A percentile compares a stretch with the other conserved stretches of the same genome.
These are phyloP conservation scores for Solanum aculeatissimum DNA, from an alignment of 305 asterid species.

Conservation along the genomic window DNA sequence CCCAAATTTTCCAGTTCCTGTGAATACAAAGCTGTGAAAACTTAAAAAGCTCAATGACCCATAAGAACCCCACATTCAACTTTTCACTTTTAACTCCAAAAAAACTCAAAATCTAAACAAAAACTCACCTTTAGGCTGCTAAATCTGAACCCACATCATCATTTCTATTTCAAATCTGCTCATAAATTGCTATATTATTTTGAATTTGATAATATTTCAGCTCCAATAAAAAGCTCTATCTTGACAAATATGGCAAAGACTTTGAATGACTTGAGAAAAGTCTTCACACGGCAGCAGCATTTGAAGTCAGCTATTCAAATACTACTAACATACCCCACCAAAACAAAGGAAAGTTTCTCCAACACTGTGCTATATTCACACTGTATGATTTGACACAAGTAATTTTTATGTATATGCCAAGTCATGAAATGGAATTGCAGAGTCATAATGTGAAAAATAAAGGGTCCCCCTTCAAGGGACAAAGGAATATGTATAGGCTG, in stretches of 20 bases:
- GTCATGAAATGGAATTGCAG: background rate
- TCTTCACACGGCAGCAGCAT: background rate
- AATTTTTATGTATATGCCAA: background rate
- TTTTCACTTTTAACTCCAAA: background rate
- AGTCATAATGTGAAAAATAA: background rate
- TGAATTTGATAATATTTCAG: background rate
- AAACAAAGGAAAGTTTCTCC: background rate
- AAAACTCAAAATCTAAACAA: background rate
- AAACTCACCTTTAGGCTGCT: constrained; percentile 9
- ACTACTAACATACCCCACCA: background rate
- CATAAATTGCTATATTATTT: background rate
- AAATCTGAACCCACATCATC: background rate
- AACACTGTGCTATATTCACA: background rate
- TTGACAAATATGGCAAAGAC: background rate
- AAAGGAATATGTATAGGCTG: background rate
- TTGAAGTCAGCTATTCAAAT: background rate
- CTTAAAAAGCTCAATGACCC: background rate
- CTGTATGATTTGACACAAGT: background rate
- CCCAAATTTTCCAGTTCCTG: background rate
- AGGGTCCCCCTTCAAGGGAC: background rate
- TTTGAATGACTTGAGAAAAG: background rate
- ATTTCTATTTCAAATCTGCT: background rate
- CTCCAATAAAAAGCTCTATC: background rate
- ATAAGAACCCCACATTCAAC: background rate
- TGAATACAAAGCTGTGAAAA: background rate